These are phyloP conservation scores for Aspergillus calidoustus DNA, from an alignment of 2,329 filamentous ascomycete genomes.

Conservation along the genomic window DNA sequence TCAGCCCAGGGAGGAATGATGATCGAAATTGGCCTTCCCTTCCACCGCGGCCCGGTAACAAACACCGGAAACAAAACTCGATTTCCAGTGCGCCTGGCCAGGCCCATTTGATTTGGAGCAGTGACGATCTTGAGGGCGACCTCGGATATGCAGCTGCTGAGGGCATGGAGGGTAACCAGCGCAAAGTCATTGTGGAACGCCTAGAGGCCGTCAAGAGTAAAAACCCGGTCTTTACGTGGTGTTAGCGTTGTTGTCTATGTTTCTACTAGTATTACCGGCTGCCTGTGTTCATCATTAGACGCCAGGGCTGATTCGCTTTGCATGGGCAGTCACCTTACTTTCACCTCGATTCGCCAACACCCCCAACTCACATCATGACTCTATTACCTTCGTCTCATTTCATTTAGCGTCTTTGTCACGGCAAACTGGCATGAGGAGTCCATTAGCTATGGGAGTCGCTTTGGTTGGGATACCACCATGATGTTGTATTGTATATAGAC, in stretches of 20 bases:
- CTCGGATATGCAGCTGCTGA: slow-evolving; percentile 92
- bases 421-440: slow-evolving; percentile 31
- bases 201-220: slow-evolving; percentile 93
- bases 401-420: slow-evolving; percentile 34
- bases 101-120: slow-evolving; percentile 57
- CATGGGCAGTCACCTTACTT: slow-evolving; percentile 22
- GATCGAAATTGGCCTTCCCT: slow-evolving; percentile 44
- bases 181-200: slow-evolving; percentile 95
- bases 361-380: slow-evolving; percentile 12
- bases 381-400: slow-evolving; percentile 20
- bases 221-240: slow-evolving; percentile 98
- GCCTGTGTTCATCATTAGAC: slow-evolving; percentile 21
- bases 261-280: slow-evolving; percentile 8
- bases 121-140: slow-evolving; percentile 86
- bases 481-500: slow-evolving; percentile 43
- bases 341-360: neutral
- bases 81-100: slow-evolving; percentile 44
- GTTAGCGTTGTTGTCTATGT: slow-evolving; percentile 55
- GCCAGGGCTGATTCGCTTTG: slow-evolving; percentile 24
- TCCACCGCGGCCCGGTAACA: slow-evolving; percentile 38
- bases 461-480: slow-evolving; percentile 25
- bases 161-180: slow-evolving; percentile 86
- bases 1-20: slow-evolving; percentile 39
- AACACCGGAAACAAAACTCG: slow-evolving; percentile 43
- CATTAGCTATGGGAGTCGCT: slow-evolving; percentile 24